phyloP scores from a whole-genome alignment of 2,329 filamentous ascomycete genomes.

The Epichloe bromicola region DNA sequence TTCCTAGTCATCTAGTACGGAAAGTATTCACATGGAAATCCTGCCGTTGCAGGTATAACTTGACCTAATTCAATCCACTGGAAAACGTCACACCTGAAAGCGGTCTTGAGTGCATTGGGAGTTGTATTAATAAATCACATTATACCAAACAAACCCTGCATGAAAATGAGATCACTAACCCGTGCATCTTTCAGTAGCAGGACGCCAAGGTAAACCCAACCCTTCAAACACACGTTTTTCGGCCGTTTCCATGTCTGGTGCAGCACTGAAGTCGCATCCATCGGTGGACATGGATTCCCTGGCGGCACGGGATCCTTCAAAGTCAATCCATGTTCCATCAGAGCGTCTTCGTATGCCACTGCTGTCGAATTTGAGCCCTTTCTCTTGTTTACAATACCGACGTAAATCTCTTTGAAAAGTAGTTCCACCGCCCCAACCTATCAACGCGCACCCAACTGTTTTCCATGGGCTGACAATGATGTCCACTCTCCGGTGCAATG shows the following conservation, averaged over 20 bases:
- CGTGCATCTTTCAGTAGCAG: constrained; percentile 56
- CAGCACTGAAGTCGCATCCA: constrained; percentile 24
- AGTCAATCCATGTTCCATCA: constrained; percentile 57
- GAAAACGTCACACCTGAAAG: too few species aligned
- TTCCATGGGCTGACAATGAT: constrained; percentile 86
- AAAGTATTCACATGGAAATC: too few species aligned
- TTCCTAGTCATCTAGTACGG: too few species aligned
- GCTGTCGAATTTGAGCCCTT: constrained; percentile 77
- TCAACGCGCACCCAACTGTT: constrained; percentile 73
- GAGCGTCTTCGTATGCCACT: constrained; percentile 62
- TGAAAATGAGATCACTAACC: constrained; percentile 25
- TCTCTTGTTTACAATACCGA: constrained; percentile 60
- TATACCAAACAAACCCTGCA: too few species aligned
- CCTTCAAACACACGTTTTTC: constrained; percentile 72
- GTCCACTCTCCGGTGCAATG: constrained; percentile 72
- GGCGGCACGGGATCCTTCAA: constrained; percentile 30
- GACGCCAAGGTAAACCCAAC: constrained; percentile 54
- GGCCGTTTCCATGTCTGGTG: constrained; percentile 55
- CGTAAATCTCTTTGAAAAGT: constrained; percentile 84
- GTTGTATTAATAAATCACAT: too few species aligned
- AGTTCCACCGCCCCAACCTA: constrained; percentile 80
- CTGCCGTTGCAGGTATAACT: too few species aligned
- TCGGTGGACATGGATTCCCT: constrained; percentile 13
- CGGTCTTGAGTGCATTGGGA: too few species aligned
- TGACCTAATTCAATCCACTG: too few species aligned